These are phyloP conservation scores for Bifiguratus adelaidae DNA, from an alignment of 192 early-diverging fungal genomes.

Conservation along the genomic window DNA sequence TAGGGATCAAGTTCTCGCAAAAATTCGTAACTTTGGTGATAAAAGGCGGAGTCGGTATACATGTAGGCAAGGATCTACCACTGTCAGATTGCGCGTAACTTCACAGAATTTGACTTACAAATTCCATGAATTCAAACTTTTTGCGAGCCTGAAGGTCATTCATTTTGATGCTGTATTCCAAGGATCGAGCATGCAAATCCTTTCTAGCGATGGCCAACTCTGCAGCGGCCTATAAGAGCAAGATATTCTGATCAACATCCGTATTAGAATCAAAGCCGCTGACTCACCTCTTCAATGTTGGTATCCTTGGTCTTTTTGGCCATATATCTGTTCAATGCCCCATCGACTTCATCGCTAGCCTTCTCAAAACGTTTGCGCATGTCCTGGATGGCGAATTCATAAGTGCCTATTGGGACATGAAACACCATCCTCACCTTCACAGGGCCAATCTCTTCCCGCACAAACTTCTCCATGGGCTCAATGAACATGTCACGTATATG, in stretches of 20 bases:
- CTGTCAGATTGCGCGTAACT: constrained; percentile 3
- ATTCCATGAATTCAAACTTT: constrained; percentile 64
- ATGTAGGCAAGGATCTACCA: constrained; percentile 60
- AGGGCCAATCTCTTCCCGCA: constrained; percentile 36
- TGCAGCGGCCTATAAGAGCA: constrained; percentile 24
- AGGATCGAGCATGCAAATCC: constrained; percentile 44
- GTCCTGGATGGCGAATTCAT: constrained; percentile 21
- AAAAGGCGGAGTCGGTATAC: constrained; percentile 75
- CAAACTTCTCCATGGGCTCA: constrained; percentile 52
- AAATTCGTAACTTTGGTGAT: constrained; percentile 74
- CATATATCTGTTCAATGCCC: constrained; percentile 47
- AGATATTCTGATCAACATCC: neutral
- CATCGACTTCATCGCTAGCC: constrained; percentile 49
- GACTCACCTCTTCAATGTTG: constrained; percentile 37
- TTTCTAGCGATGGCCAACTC: constrained; percentile 53
- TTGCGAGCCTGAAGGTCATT: constrained; percentile 66
- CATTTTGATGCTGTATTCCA: constrained; percentile 57
- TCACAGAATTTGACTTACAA: constrained; percentile 22
- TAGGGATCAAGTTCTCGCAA: constrained; percentile 71
- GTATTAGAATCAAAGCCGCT: constrained; percentile 6
- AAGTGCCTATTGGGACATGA: neutral
- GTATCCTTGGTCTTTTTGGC: constrained; percentile 45
- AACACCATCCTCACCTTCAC: constrained; percentile 31
- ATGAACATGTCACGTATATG: constrained; percentile 63
- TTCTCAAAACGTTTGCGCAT: constrained; percentile 46